These are phyloP conservation scores for Phallus indusiatus DNA, from an alignment of 768 basidiomycete genomes.

Conservation along the genomic window DNA sequence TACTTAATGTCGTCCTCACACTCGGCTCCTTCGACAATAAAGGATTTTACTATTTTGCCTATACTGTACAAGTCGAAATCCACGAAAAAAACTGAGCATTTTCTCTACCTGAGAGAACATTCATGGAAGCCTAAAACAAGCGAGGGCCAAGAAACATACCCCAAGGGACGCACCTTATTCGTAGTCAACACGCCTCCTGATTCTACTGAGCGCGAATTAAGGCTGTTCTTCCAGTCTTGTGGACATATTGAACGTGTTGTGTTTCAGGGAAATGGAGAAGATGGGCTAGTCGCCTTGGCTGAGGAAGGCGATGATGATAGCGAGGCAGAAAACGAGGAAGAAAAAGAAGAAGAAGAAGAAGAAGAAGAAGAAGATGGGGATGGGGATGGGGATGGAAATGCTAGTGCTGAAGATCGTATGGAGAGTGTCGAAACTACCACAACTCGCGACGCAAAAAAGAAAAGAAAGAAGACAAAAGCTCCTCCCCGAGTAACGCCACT, in stretches of 20 bases:
- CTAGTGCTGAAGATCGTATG: not conserved
- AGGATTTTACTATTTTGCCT: slow-evolving; percentile 6
- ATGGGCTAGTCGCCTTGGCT: slow-evolving; percentile 17
- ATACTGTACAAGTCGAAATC: not conserved
- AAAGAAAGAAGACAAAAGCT: slow-evolving; percentile 21
- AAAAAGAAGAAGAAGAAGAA: slow-evolving; percentile 29
- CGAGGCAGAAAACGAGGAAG: slow-evolving; percentile 30
- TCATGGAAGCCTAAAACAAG: not conserved
- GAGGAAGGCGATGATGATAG: slow-evolving; percentile 14
- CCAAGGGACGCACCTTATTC: slow-evolving; percentile 70
- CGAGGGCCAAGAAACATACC: slow-evolving; percentile 18
- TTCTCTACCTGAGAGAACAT: slow-evolving; percentile 3
- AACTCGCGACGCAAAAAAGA: slow-evolving; percentile 19
- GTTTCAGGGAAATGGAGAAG: slow-evolving; percentile 42
- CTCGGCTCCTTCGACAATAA: not conserved
- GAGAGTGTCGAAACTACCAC: slow-evolving; percentile 14
- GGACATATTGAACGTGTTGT: slow-evolving; percentile 72
- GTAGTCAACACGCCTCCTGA: slow-evolving; percentile 86
- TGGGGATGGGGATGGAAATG: slow-evolving; percentile 12
- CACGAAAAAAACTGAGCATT: not conserved
- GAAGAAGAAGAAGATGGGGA: slow-evolving; percentile 24
- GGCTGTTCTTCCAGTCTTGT: slow-evolving; percentile 63
- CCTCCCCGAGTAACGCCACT: slow-evolving; percentile 52
- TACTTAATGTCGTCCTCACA: no score
- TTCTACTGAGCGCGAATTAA: slow-evolving; percentile 71